Conservation (phyloP, 1,284 basidiomycete species). For the Violaceomyces palustris region DNA sequence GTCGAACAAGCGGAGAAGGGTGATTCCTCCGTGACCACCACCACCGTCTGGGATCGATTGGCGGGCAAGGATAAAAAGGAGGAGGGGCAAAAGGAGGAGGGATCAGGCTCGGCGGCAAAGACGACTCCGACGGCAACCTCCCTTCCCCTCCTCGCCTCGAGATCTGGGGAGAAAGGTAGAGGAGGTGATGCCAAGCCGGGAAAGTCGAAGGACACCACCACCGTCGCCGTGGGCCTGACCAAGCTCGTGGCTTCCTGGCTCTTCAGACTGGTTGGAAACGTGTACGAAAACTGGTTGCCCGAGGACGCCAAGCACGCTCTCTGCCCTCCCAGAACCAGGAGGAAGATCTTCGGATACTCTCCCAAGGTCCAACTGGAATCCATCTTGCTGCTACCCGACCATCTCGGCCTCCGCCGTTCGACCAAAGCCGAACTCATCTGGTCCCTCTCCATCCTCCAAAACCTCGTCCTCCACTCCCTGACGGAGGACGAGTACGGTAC, state of each 20-base stretch:
- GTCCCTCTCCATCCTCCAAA: slow-evolving; percentile 12
- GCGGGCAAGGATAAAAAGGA: neutral
- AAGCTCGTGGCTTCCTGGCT: neutral
- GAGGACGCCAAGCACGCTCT: slow-evolving; percentile 36
- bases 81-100: too few species aligned
- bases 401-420: too few species aligned
- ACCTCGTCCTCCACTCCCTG: slow-evolving; percentile 29
- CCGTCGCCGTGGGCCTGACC: neutral
- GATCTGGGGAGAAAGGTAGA: neutral
- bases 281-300: slow-evolving; percentile 14
- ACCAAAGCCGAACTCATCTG: slow-evolving; percentile 5
- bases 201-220: too few species aligned
- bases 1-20: neutral
- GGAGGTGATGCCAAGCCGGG: slow-evolving; percentile 2
- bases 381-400: slow-evolving; percentile 8
- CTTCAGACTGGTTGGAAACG: neutral
- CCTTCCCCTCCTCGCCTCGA: neutral
- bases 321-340: slow-evolving; percentile 16
- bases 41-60: slow-evolving; percentile 4
- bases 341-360: slow-evolving; percentile 8
- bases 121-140: neutral
- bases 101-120: slow-evolving; percentile 1
- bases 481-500: slow-evolving; percentile 32
- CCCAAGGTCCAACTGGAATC: slow-evolving; percentile 4
- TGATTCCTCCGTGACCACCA: neutral